Evolutionary conservation across 805 yeast species (phyloP).

Genomic region (Saccharomycopsis sp.): DNA sequence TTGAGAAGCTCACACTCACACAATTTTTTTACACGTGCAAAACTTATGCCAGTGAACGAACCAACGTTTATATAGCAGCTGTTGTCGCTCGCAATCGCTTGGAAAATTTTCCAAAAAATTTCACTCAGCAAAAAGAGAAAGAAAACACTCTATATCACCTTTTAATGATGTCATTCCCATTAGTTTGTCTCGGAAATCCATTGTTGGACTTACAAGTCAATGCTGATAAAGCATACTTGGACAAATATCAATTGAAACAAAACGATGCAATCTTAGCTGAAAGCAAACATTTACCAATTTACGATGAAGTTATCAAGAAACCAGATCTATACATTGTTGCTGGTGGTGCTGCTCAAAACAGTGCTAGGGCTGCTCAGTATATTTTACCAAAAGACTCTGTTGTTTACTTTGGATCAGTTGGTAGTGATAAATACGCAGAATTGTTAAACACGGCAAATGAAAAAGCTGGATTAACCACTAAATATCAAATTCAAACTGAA

Average conservation of each 20-base stretch:
- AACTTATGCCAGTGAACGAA: no score
- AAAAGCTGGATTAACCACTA: constrained; percentile 80
- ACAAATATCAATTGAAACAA: constrained; percentile 76
- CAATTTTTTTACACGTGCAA: no score
- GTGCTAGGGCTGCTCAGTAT: constrained; percentile 98
- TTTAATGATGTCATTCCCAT: constrained; percentile 43
- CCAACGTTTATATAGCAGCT: no score
- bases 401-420: constrained; percentile 93
- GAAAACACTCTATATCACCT: no score
- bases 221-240: constrained; percentile 59
- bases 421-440: constrained; percentile 82
- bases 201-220: constrained; percentile 80
- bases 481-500: constrained; percentile 72
- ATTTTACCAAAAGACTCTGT: constrained; percentile 75
- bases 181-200: constrained; percentile 90
- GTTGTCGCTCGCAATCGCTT: no score
- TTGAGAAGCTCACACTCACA: no score
- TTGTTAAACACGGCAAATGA: constrained; percentile 76
- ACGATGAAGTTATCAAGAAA: constrained; percentile 61
- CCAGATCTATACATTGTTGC: constrained; percentile 70
- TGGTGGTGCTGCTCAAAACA: constrained; percentile 99
- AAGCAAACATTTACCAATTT: constrained; percentile 80
- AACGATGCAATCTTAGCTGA: constrained; percentile 91
- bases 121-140: no score
- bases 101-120: no score